These are phyloP conservation scores for Calocera cornea DNA, from an alignment of 768 basidiomycete genomes.

Conservation along the genomic window DNA sequence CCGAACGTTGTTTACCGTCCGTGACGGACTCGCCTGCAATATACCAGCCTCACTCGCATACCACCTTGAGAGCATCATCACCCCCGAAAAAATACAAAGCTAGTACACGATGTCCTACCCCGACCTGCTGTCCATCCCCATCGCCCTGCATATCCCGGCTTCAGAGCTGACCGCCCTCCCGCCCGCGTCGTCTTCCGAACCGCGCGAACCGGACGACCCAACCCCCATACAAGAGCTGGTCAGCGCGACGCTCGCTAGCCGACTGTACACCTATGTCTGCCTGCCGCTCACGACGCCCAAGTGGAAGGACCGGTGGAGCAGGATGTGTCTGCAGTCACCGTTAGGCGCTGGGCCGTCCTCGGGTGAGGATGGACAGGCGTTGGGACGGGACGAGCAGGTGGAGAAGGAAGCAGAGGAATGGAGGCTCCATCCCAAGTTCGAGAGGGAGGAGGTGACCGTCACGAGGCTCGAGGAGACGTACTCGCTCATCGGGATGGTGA, in stretches of 20 bases:
- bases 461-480: constrained; percentile 22
- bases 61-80: not conserved
- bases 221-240: constrained; percentile 28
- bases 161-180: constrained; percentile 12
- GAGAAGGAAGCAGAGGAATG: constrained; percentile 12
- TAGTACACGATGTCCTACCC: not conserved
- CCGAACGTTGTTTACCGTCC: too few species aligned
- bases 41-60: too few species aligned
- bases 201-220: constrained; percentile 13
- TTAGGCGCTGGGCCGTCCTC: not conserved
- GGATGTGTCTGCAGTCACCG: constrained; percentile 52
- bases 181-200: not conserved
- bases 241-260: not conserved
- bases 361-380: not conserved
- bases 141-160: constrained; percentile 18
- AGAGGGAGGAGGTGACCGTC: constrained; percentile 12
- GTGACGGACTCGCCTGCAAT: too few species aligned
- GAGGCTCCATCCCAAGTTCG: constrained; percentile 1
- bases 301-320: constrained; percentile 79
- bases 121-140: constrained; percentile 8
- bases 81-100: not conserved
- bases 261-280: constrained; percentile 51
- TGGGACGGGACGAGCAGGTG: not conserved
- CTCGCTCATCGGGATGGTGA: constrained; percentile 53
- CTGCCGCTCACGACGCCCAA: constrained; percentile 77